Base-by-base conservation (phyloP, 257 asterid genomes). In the Nicotiana paniculata region DNA sequence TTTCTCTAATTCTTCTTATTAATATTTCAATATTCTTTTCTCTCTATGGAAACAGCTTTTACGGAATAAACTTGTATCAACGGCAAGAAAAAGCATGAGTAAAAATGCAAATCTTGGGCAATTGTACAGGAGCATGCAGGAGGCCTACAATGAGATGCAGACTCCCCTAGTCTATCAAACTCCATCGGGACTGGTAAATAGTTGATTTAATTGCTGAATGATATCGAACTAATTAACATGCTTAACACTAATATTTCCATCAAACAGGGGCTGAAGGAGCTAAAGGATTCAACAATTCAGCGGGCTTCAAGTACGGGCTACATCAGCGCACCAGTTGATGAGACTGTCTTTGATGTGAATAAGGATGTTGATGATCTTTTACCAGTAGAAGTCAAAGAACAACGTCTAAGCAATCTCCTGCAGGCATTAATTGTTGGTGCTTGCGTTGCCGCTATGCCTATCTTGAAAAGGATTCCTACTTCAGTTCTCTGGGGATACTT, bases 401-500 rank as follows among this genome's bases (percentile, higher is more conserved):
- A 95, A 83, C 90, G 99, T 5, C 86, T 95, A 75, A 95, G 99
- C 90, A 95, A 95, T 89, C 90, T 95, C 69, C 94, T 93, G 53
- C 99, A 95, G 85, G 88, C 99, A 39, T 62, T 90, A 76, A 91
- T 92, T 92, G 97, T 89, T 13, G 98, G 90, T 77, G 59, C 68
- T 54, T 93, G 98, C 70, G 95, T 95, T 77, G 98, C 94, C 51
- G 97, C 97, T 32, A 90, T 95, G 98, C 99, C 99, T 66, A 65
- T 93, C 67, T 65, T 95, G 46, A 93, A 93, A 84, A 92, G 74
- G 89, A 95, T 95, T 80, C 99, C 99, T 30, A 91, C 98, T 58
- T 90, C 99, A 0, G 97, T 95, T 77, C 93, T 95, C 13, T 95
- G 99, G 99, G 99, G 99, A 16, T 95, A 95, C 90, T 95, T 95